Evolutionary conservation across 352 stramenopile genomes (phyloP), one percentile per base, ranked within the genome.

Genomic region (Phytophthora vignae): DNA sequence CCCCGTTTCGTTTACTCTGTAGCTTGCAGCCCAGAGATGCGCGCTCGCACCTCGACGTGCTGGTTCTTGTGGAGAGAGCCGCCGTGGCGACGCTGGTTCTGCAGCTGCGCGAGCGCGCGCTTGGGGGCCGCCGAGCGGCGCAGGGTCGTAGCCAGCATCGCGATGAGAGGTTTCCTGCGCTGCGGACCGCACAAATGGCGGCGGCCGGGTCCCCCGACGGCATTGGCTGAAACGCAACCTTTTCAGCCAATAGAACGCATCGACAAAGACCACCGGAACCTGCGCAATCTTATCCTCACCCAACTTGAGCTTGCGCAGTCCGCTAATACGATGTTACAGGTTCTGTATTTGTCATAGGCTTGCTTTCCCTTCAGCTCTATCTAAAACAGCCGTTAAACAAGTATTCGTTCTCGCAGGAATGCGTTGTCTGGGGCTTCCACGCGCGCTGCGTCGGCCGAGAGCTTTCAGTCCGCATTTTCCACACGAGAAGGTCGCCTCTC

Each of bases 11-110:
- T 2, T 11, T 17, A 6, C 25, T 10, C 36, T 17, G 36, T 44
- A 46, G n/a, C 17, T 22, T 42, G 36, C 48, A 14, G 9, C 11
- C 40, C 22, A 19, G 15, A 7, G 9, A 17, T 25, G 14, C 15
- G 6, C 6, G 12, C 0, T 73, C 72, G 54, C 59, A 93, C 85
- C 81, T 96, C 88, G 36, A 96, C 78, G 79, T 96, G 84, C 76
- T 90, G 87, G 79, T 96, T 96, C 84, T 94, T 96, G 61, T 67
- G 65, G 21, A 94, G 82, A 61, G 87, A 93, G 6, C 88, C 88
- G 17, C 88, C 87, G 71, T 90, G 72, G 71, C 88, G 88, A 74
- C 85, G 81, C 77, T 93, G 88, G 58, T 69, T 84, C 68, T 90
- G 83, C 60, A 87, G 74, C 67, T 81, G 73, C 76, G 76, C 65